A percentile compares a stretch with the other conserved stretches of the same genome.
Conservation (phyloP, 257 asterid genomes). For the Nicotiana benthamiana region DNA sequence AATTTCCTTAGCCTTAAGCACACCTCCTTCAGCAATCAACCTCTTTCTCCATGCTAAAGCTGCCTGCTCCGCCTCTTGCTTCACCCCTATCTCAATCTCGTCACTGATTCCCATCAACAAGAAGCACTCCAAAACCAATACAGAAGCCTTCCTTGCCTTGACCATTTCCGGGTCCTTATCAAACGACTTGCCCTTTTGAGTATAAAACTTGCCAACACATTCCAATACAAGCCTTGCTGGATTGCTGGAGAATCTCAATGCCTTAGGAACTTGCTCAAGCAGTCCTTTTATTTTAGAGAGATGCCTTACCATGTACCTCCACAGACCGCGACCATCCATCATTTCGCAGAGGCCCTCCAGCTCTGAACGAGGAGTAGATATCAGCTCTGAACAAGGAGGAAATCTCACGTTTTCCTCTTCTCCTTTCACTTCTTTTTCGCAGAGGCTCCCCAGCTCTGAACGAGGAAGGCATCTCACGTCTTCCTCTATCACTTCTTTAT, state of each 20-base stretch:
- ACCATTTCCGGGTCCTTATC: slow-evolving; percentile 46
- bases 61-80: slow-evolving; percentile 42
- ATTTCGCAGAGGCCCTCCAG: slow-evolving; percentile 43
- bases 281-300: slow-evolving; percentile 29
- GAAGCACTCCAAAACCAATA: slow-evolving; percentile 61
- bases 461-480: too few species aligned
- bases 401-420: neutral
- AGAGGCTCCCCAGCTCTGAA: too few species aligned
- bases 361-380: slow-evolving; percentile 28
- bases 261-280: slow-evolving; percentile 59
- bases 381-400: slow-evolving; percentile 1
- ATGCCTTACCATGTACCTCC: slow-evolving; percentile 38
- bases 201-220: slow-evolving; percentile 61
- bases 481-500: too few species aligned
- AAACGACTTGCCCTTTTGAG: slow-evolving; percentile 67
- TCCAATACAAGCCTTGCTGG: slow-evolving; percentile 70
- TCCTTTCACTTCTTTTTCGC: too few species aligned
- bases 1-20: slow-evolving; percentile 38
- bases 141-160: slow-evolving; percentile 61
- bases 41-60: slow-evolving; percentile 77
- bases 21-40: slow-evolving; percentile 65
- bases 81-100: slow-evolving; percentile 35
- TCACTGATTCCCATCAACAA: slow-evolving; percentile 40
- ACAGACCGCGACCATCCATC: slow-evolving; percentile 54
- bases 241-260: slow-evolving; percentile 46